These are phyloP conservation scores for Rhodotorula sp. DNA, from an alignment of 1,284 basidiomycete genomes.

Conservation along the genomic window DNA sequence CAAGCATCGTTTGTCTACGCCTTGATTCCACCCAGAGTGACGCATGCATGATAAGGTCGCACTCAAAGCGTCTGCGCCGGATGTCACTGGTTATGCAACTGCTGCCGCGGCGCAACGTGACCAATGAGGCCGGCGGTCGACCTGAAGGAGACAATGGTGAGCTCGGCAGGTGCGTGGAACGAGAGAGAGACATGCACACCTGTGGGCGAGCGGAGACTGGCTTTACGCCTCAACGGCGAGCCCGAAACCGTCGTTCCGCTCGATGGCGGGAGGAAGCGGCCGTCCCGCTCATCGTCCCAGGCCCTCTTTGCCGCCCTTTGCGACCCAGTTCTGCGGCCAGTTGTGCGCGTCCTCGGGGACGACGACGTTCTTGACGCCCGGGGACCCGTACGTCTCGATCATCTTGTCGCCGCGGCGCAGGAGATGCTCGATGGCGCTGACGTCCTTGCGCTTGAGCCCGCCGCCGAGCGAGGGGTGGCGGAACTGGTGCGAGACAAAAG, in stretches of 20 bases:
- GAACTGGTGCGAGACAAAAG: slow-evolving; percentile 45
- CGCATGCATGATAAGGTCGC: no score
- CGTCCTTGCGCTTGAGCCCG: slow-evolving; percentile 40
- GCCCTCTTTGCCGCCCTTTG: slow-evolving; percentile 22
- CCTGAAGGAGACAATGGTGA: no score
- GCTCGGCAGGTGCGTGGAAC: no score
- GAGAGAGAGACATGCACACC: no score
- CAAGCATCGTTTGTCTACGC: no score
- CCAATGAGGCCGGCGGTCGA: no score
- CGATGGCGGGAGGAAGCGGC: background rate
- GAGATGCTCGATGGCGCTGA: slow-evolving; percentile 44
- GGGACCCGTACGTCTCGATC: slow-evolving; percentile 39
- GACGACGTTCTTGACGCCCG: slow-evolving; percentile 34
- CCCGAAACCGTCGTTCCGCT: background rate
- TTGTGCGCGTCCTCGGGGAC: slow-evolving; percentile 16
- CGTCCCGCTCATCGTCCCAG: background rate
- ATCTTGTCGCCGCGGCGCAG: slow-evolving; percentile 43
- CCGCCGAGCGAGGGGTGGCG: slow-evolving; percentile 40
- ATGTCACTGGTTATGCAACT: no score
- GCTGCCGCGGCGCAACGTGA: no score
- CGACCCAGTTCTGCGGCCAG: slow-evolving; percentile 29
- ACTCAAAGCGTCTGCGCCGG: no score
- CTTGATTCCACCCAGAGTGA: no score
- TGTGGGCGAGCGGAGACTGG: no score
- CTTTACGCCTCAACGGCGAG: no score